Evolutionary conservation across 2,329 filamentous ascomycete genomes (phyloP).

Genomic region (Paecilomyces sp.): DNA sequence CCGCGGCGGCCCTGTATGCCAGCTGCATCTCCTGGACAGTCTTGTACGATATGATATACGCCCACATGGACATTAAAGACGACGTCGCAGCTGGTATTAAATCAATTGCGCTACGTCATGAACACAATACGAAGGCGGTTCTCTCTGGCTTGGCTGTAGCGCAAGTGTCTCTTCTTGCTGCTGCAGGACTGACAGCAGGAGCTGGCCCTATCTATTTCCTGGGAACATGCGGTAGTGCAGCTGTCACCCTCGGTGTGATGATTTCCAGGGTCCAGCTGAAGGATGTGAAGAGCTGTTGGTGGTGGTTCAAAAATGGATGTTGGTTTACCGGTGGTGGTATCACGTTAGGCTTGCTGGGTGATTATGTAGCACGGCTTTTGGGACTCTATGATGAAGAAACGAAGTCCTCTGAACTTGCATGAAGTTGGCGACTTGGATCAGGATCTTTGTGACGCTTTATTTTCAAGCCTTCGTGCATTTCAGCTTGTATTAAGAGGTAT

Average conservation of each 20-base stretch:
- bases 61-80: slow-evolving; percentile 46
- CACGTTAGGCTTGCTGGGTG: slow-evolving; percentile 46
- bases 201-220: slow-evolving; percentile 53
- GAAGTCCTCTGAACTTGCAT: background rate
- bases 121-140: slow-evolving; percentile 39
- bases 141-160: slow-evolving; percentile 33
- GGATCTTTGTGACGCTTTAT: background rate
- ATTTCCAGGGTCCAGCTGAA: slow-evolving; percentile 53
- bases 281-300: slow-evolving; percentile 53
- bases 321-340: slow-evolving; percentile 57
- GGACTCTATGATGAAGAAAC: slow-evolving; percentile 17
- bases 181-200: slow-evolving; percentile 41
- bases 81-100: slow-evolving; percentile 45
- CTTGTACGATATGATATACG: slow-evolving; percentile 46
- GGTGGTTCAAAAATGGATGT: slow-evolving; percentile 58
- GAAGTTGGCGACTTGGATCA: background rate
- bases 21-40: slow-evolving; percentile 44
- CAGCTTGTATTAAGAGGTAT: background rate
- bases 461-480: background rate
- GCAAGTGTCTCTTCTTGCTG: slow-evolving; percentile 37
- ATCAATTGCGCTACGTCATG: slow-evolving; percentile 43
- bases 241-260: slow-evolving; percentile 49
- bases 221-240: slow-evolving; percentile 52
- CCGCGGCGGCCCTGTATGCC: slow-evolving; percentile 37
- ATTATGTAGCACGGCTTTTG: slow-evolving; percentile 39